Base-by-base conservation (phyloP, 2,329 filamentous ascomycete genomes). In the Aspergillus costaricaensis region DNA sequence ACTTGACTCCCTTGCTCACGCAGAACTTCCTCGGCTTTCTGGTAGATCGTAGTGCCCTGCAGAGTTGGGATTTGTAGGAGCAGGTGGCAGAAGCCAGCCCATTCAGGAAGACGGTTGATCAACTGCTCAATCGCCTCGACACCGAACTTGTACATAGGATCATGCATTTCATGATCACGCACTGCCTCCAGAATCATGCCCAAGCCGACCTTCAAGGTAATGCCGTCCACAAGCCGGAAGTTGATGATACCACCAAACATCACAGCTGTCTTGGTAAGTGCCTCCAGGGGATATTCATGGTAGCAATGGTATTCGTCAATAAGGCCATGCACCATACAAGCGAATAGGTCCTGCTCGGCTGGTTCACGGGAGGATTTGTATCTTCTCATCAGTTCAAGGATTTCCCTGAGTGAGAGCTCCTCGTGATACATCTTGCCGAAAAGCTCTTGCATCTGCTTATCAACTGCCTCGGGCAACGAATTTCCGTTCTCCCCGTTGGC, bases 151-250 rank as follows among this genome's bases (percentile, higher is more conserved):
- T 95, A 98, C 95, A 99, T 98, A 1, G 91, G 88, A 62, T 93
- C 88, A 32, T 96, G 90, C 0, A 90, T 87, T 32, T 85, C 80
- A 70, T 95, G 91, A 65, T 96, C 92, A 65, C 91, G 86, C 23
- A 99, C 92, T 12, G 95, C 92, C 75, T 99, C 93, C n/a, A 98
- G 82, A 64, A 99, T 96, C 92, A 99, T 97, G 15, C 91, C 92
- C 15, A 98, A 82, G n/a, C 91, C 95, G 59, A 96, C 92, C 72
- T 96, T 92, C 36, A 98, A 86, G 3, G 95, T 92, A 17, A 99
- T 86, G 44, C 92, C 90, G 5, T 92, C 92, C 54, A 99, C 90
- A 6, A 99, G 84, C 70, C 93, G 92, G 78, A 92, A 95, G 55
- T 93, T 93, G 70, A 99, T 96, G 65, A 98, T 95, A 27, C 94